Conservation (phyloP, 2,329 filamentous ascomycete genomes). For the Aspergillus sp. region DNA sequence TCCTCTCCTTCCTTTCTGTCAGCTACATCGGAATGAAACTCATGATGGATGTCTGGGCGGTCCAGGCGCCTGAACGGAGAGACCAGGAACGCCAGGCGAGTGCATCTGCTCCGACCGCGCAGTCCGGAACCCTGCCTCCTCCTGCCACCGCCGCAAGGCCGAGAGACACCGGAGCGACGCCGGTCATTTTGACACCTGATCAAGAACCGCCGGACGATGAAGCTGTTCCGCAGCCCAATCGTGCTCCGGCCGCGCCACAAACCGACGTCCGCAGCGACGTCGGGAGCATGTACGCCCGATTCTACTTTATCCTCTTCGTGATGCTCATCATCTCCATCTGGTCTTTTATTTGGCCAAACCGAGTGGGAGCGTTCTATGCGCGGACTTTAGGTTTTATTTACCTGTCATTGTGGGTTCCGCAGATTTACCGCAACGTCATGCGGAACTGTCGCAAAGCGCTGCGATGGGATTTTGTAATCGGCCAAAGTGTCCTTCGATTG, state of each 20-base stretch:
- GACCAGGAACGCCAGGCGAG: slow-evolving; percentile 22
- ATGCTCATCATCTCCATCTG: slow-evolving; percentile 52
- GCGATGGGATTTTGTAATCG: slow-evolving; percentile 82
- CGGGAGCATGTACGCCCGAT: slow-evolving; percentile 51
- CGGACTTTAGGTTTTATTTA: slow-evolving; percentile 62
- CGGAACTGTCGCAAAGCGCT: slow-evolving; percentile 87
- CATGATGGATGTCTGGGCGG: slow-evolving; percentile 57
- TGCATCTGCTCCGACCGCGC: slow-evolving; percentile 19
- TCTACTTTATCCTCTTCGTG: slow-evolving; percentile 51
- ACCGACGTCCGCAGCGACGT: slow-evolving; percentile 39
- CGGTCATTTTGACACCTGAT: slow-evolving; percentile 51
- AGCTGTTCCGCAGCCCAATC: slow-evolving; percentile 20
- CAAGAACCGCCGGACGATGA: slow-evolving; percentile 42
- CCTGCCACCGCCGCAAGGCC: slow-evolving; percentile 41
- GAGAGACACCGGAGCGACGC: slow-evolving; percentile 41
- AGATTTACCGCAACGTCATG: slow-evolving; percentile 81
- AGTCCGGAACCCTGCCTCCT: slow-evolving; percentile 36
- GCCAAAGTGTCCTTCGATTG: slow-evolving; percentile 69
- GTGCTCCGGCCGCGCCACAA: slow-evolving; percentile 24
- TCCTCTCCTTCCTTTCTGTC: slow-evolving; percentile 51
- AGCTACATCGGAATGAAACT: slow-evolving; percentile 57
- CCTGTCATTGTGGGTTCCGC: slow-evolving; percentile 83
- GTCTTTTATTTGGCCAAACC: slow-evolving; percentile 47
- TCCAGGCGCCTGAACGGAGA: slow-evolving; percentile 42
- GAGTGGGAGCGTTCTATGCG: slow-evolving; percentile 45